phyloP scores from a whole-genome alignment of 192 early-diverging fungal species.

The Mortierella antarctica region DNA sequence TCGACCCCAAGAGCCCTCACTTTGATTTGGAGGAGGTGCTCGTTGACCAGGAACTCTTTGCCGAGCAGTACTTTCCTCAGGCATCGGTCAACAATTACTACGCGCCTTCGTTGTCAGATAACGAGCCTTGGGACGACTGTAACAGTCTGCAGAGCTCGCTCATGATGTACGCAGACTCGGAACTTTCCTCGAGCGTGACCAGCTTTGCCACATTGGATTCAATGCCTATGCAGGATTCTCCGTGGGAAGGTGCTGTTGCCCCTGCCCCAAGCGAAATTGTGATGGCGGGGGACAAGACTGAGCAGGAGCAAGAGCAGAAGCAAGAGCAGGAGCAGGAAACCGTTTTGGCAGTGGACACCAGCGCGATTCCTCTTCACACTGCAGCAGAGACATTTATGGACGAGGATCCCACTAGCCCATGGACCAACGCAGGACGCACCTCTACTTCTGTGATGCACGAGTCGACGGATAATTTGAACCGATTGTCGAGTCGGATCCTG shows the following conservation, averaged over 20 bases:
- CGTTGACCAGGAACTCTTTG: conserved; percentile 5
- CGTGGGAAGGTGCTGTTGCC: conserved; percentile 30
- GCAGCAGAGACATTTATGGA: conserved; percentile 4
- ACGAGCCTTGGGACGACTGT: conserved; percentile 45
- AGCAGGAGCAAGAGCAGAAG: conserved; percentile 9
- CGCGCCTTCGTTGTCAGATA: conserved; percentile 18
- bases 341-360: neutral
- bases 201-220: conserved; percentile 31
- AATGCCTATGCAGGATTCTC: conserved; percentile 26
- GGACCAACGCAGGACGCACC: conserved; percentile 1
- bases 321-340: conserved; percentile 12
- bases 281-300: neutral
- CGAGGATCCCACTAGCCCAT: conserved; percentile 21
- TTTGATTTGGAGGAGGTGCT: conserved; percentile 46
- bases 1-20: conserved; percentile 46
- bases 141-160: conserved; percentile 37
- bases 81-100: conserved; percentile 39
- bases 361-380: neutral
- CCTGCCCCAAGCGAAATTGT: neutral
- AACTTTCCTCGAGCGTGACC: conserved; percentile 20
- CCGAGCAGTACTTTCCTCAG: conserved; percentile 42
- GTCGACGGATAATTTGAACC: conserved; percentile 26
- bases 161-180: conserved; percentile 42
- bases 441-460: conserved; percentile 1
- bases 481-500: conserved; percentile 37